A percentile compares a stretch with the other conserved stretches of the same genome.
Conservation (phyloP, 306 rosid genomes). For the barrel medic (Medicago truncatula) region DNA sequence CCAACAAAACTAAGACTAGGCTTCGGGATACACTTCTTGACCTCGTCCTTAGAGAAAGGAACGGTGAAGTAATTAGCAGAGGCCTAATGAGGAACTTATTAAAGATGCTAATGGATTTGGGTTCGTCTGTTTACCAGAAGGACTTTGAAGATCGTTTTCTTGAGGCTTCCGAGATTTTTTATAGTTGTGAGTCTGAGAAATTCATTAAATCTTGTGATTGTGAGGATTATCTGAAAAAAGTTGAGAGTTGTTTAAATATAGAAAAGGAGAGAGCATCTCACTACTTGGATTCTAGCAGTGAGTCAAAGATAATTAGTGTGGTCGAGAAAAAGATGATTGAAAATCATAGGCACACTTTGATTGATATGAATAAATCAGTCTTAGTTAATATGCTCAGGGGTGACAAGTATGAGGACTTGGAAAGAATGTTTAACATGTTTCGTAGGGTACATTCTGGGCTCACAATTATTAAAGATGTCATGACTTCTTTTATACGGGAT, state of each 20-base stretch:
- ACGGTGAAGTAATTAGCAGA: conserved; percentile 59
- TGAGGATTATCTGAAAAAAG: conserved; percentile 60
- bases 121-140: conserved; percentile 52
- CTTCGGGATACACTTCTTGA: conserved; percentile 62
- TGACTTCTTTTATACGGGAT: conserved; percentile 55
- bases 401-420: conserved; percentile 63
- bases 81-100: conserved; percentile 61
- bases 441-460: conserved; percentile 56
- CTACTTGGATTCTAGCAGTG: conserved; percentile 58
- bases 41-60: conserved; percentile 59
- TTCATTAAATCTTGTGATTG: conserved; percentile 62
- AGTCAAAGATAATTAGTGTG: conserved; percentile 52
- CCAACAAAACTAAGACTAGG: conserved; percentile 57
- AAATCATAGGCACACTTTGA: conserved; percentile 54
- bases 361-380: conserved; percentile 64
- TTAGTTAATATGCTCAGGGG: conserved; percentile 56
- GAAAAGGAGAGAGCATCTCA: conserved; percentile 61
- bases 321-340: conserved; percentile 63
- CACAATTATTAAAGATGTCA: conserved; percentile 52
- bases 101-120: conserved; percentile 64
- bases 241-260: conserved; percentile 58
- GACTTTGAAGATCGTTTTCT: conserved; percentile 63
- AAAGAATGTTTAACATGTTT: conserved; percentile 57
- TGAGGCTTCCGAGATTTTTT: conserved; percentile 55
- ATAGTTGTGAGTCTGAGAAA: conserved; percentile 56